Conservation (phyloP, 2,329 filamentous ascomycete genomes). For the Pseudogymnoascus sp. region DNA sequence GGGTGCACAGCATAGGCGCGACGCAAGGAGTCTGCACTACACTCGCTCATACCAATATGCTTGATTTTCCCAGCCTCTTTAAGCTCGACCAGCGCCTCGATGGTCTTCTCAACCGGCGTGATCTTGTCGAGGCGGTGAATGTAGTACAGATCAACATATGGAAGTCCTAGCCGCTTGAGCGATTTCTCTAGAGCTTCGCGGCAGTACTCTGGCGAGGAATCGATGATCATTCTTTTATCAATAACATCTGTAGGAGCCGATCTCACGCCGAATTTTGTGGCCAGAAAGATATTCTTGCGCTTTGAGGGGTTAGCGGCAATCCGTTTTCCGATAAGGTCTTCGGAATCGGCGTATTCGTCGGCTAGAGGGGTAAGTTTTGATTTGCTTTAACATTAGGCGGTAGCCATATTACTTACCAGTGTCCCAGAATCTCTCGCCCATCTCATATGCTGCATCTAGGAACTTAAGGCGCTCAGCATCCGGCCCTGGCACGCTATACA, state of each 20-base stretch:
- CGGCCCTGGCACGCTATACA: neutral
- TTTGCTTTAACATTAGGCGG: neutral
- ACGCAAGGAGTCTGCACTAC: constrained; percentile 37
- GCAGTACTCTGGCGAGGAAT: constrained; percentile 34
- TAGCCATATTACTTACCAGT: neutral
- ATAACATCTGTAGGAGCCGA: constrained; percentile 19
- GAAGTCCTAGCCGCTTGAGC: constrained; percentile 33
- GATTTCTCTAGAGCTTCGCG: constrained; percentile 32
- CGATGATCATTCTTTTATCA: constrained; percentile 13
- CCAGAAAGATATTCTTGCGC: constrained; percentile 34
- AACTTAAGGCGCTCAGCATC: neutral
- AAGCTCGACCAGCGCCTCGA: constrained; percentile 38
- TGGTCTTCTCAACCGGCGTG: constrained; percentile 40
- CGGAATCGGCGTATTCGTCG: neutral
- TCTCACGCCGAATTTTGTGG: constrained; percentile 39
- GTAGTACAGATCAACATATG: constrained; percentile 36
- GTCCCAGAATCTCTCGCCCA: constrained; percentile 22
- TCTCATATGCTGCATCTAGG: constrained; percentile 25
- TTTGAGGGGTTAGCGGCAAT: neutral
- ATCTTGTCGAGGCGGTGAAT: constrained; percentile 32
- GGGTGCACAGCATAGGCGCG: constrained; percentile 40
- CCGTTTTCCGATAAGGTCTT: neutral
- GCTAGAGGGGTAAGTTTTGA: neutral
- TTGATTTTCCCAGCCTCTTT: constrained; percentile 41
- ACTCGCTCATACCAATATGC: constrained; percentile 40